Conservation (phyloP, 1,284 basidiomycete genomes). For the Leccinum holopus region DNA sequence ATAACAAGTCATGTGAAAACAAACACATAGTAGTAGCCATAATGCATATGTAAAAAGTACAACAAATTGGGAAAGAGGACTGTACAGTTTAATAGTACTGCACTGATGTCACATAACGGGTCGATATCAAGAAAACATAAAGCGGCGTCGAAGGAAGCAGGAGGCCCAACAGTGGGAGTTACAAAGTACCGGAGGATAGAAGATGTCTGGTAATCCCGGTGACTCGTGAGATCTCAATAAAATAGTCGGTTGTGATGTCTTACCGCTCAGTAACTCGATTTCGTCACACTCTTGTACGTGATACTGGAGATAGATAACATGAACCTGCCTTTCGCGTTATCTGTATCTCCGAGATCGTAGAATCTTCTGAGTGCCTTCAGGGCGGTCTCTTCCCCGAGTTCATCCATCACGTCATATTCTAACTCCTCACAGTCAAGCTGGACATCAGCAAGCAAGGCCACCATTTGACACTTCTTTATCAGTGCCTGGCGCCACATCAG, state of each 20-base stretch:
- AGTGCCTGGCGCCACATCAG: conserved; percentile 1
- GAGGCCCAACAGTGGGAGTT: no score
- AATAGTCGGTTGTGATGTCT: background rate
- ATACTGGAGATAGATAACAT: background rate
- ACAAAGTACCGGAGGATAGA: no score
- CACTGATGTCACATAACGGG: no score
- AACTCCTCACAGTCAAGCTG: conserved; percentile 7
- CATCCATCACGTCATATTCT: background rate
- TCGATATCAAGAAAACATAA: no score
- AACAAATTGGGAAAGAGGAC: no score
- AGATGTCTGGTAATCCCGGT: no score
- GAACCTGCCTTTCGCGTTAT: background rate
- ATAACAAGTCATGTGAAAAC: no score
- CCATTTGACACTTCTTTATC: background rate
- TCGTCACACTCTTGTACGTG: background rate
- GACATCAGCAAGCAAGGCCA: conserved; percentile 2
- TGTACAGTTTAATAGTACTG: no score
- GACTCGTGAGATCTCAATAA: no score
- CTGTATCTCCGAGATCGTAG: background rate
- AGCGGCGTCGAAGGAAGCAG: no score
- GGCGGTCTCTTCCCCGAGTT: conserved; percentile 3
- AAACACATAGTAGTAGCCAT: no score
- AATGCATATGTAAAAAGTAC: no score
- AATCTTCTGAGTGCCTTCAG: conserved; percentile 35
- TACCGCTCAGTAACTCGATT: background rate